Percentiles rank a stretch among this genome's conserved stretches.
Evolutionary conservation across 495 filamentous ascomycete species (phyloP).

Genomic region (Tuber calosporum): DNA sequence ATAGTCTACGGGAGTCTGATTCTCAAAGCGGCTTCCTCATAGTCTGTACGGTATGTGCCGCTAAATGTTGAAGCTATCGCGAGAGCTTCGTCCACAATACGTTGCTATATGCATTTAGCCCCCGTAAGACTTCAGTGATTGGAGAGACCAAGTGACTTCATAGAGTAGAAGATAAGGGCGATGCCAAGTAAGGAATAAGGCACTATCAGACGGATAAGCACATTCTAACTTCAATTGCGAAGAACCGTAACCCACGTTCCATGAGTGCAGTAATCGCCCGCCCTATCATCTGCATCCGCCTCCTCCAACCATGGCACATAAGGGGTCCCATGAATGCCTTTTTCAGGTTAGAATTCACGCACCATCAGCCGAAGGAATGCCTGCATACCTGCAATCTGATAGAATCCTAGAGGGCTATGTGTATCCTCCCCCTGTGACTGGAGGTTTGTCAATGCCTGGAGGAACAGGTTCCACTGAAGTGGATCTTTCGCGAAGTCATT

Average conservation of each 20-base stretch:
- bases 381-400: conserved; percentile 14
- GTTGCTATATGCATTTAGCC: conserved; percentile 6
- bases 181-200: conserved; percentile 19
- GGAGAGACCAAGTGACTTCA: conserved; percentile 9
- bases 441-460: conserved; percentile 5
- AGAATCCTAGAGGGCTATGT: conserved; percentile 9
- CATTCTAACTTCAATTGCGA: background rate
- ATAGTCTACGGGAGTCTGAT: conserved; percentile 13
- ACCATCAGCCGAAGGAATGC: background rate
- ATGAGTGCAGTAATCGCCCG: conserved; percentile 18
- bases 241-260: conserved; percentile 10
- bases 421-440: background rate
- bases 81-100: conserved; percentile 15
- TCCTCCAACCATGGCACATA: conserved; percentile 14
- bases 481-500: background rate
- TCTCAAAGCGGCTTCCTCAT: conserved; percentile 6
- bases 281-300: conserved; percentile 2
- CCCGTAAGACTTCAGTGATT: background rate
- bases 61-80: background rate
- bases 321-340: conserved; percentile 17
- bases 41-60: background rate
- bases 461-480: conserved; percentile 14
- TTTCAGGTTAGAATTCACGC: background rate
- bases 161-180: conserved; percentile 16
- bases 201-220: background rate